Conservation (phyloP, 306 rosid species). For the Clitoria ternatea region DNA sequence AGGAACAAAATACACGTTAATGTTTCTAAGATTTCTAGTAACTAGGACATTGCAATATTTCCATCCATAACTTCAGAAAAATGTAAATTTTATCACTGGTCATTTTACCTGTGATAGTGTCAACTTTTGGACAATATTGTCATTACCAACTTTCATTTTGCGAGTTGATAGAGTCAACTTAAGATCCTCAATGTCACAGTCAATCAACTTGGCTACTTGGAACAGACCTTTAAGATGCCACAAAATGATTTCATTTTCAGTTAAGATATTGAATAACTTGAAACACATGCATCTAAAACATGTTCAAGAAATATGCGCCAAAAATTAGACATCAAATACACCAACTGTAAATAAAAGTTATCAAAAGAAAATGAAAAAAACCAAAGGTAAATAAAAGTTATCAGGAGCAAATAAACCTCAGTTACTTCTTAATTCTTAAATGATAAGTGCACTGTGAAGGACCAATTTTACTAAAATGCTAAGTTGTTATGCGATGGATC, state of each 20-base stretch:
- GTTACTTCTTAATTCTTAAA: neutral
- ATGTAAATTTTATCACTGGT: neutral
- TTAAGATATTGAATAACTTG: slow-evolving; percentile 5
- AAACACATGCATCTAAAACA: neutral
- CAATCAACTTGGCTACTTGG: slow-evolving; percentile 66
- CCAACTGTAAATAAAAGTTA: neutral
- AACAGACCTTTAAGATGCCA: slow-evolving; percentile 56
- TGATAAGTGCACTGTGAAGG: neutral
- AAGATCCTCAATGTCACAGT: slow-evolving; percentile 68
- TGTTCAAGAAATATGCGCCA: neutral
- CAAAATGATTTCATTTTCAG: neutral
- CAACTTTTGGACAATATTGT: slow-evolving; percentile 79
- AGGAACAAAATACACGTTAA: slow-evolving; percentile 1
- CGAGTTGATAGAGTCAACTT: slow-evolving; percentile 74
- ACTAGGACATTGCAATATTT: neutral
- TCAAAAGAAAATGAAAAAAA: neutral
- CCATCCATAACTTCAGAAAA: slow-evolving; percentile 11
- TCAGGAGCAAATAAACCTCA: neutral
- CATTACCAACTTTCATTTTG: slow-evolving; percentile 79
- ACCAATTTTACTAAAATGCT: neutral
- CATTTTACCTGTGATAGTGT: slow-evolving; percentile 76
- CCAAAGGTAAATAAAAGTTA: neutral
- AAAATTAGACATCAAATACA: slow-evolving; percentile 9
- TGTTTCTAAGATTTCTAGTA: slow-evolving; percentile 4
- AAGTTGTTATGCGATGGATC: neutral